phyloP scores from a whole-genome alignment of 768 basidiomycete species.

The Gymnopilus junonius region DNA sequence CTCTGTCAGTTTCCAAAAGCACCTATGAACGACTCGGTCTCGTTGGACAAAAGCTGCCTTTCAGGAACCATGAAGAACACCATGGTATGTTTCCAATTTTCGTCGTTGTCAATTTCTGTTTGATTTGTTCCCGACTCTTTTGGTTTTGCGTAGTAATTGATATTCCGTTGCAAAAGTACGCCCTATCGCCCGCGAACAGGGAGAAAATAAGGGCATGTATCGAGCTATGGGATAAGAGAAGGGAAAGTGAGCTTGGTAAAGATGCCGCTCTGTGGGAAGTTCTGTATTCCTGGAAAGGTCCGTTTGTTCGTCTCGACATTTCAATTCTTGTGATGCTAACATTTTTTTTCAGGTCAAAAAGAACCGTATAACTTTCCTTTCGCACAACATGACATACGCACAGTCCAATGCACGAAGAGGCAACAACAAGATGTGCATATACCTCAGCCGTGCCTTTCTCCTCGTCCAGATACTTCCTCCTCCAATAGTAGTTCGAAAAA shows the following conservation, averaged over 20 bases:
- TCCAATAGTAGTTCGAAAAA: slow-evolving; percentile 8
- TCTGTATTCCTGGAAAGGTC: slow-evolving; percentile 39
- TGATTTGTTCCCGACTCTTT: not conserved
- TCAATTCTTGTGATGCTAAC: not conserved
- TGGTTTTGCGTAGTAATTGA: slow-evolving; percentile 46
- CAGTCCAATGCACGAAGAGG: slow-evolving; percentile 28
- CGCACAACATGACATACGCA: slow-evolving; percentile 14
- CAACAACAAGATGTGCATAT: slow-evolving; percentile 42
- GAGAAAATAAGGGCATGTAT: slow-evolving; percentile 46
- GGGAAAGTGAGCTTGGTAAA: slow-evolving; percentile 33
- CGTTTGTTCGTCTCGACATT: not conserved
- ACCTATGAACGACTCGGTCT: slow-evolving; percentile 68
- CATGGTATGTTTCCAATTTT: slow-evolving; percentile 44
- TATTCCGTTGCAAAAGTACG: slow-evolving; percentile 45
- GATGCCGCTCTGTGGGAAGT: slow-evolving; percentile 48
- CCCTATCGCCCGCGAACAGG: slow-evolving; percentile 39
- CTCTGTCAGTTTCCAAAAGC: slow-evolving; percentile 55
- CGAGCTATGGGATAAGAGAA: slow-evolving; percentile 51
- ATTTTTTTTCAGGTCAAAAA: slow-evolving; percentile 1
- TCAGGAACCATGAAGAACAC: slow-evolving; percentile 50
- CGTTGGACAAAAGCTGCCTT: slow-evolving; percentile 57
- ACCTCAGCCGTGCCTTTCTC: slow-evolving; percentile 39
- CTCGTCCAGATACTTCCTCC: slow-evolving; percentile 25
- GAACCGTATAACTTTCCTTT: slow-evolving; percentile 24
- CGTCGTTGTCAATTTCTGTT: not conserved